Percentiles rank a stretch among this genome's conserved stretches.
Conservation (phyloP, 345 rosid genomes). For the Aethionema arabicum region DNA sequence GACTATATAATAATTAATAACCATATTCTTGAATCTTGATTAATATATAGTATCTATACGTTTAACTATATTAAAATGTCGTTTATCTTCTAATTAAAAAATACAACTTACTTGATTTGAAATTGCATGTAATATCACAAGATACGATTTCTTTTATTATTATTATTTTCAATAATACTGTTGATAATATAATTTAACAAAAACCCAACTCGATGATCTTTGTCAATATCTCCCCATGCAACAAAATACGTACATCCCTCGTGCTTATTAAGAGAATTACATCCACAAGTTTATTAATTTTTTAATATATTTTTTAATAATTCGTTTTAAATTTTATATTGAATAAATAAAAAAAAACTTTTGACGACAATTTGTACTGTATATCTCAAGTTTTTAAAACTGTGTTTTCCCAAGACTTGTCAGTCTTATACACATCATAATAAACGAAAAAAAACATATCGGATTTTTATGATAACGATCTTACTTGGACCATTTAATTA, state of each 20-base stretch:
- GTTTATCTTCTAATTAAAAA: slow-evolving; percentile 6
- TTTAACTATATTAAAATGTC: neutral
- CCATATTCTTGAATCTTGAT: slow-evolving; percentile 20
- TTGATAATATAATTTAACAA: neutral
- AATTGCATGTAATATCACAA: neutral
- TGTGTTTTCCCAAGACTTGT: neutral
- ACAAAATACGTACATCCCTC: slow-evolving; percentile 41
- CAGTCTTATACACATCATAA: neutral
- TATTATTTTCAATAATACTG: neutral
- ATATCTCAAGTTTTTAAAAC: too few relatives aligned
- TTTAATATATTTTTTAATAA: neutral
- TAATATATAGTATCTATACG: slow-evolving; percentile 9
- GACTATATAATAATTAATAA: neutral
- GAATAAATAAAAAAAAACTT: neutral
- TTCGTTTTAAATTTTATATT: neutral
- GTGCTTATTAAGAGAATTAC: slow-evolving; percentile 26
- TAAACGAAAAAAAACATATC: too few relatives aligned
- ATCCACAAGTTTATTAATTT: slow-evolving; percentile 9
- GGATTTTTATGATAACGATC: too few relatives aligned
- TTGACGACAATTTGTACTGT: neutral
- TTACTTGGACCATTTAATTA: too few relatives aligned
- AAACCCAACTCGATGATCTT: slow-evolving; percentile 30
- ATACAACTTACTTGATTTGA: slow-evolving; percentile 4
- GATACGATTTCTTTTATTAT: slow-evolving; percentile 21
- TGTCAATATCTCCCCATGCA: slow-evolving; percentile 40